Percentiles rank a stretch among this genome's conserved stretches.
phyloP scores from a whole-genome alignment of 2,329 filamentous ascomycete genomes.

The Colletotrichum sp. region DNA sequence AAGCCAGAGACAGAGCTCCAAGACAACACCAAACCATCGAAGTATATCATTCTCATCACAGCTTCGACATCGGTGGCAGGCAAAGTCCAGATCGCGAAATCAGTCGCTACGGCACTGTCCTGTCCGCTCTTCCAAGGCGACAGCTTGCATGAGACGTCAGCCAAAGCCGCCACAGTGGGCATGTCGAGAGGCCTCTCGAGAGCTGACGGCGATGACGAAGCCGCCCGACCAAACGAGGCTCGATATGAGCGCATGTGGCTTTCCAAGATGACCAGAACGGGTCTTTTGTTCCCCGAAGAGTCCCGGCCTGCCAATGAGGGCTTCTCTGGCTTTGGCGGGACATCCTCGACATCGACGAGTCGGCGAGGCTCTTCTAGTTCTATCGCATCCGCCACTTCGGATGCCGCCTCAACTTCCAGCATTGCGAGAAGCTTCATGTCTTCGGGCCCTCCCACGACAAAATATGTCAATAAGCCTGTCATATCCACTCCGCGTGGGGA shows the following conservation, averaged over 20 bases:
- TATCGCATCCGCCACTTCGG: slow-evolving; percentile 5
- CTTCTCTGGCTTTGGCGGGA: slow-evolving; percentile 33
- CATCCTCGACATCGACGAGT: slow-evolving; percentile 27
- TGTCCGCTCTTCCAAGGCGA: slow-evolving; percentile 33
- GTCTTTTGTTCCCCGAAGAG: slow-evolving; percentile 34
- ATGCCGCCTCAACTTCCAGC: background rate
- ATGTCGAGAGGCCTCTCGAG: background rate
- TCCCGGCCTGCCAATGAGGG: slow-evolving; percentile 31
- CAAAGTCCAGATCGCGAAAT: slow-evolving; percentile 31
- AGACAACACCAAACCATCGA: slow-evolving; percentile 19
- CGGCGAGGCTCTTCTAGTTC: slow-evolving; percentile 29
- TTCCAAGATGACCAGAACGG: slow-evolving; percentile 34
- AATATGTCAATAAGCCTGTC: background rate
- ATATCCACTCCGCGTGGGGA: background rate
- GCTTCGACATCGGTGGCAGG: slow-evolving; percentile 30
- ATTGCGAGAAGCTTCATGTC: background rate
- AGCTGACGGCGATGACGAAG: background rate
- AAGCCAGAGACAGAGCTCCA: slow-evolving; percentile 15
- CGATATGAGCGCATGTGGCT: slow-evolving; percentile 37
- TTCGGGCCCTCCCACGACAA: background rate
- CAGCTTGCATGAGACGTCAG: slow-evolving; percentile 32
- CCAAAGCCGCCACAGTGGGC: slow-evolving; percentile 30
- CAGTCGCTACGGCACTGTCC: slow-evolving; percentile 27
- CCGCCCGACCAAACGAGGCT: slow-evolving; percentile 23
- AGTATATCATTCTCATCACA: slow-evolving; percentile 31